Base-by-base conservation (phyloP, 768 basidiomycete genomes). In the Boletus subparvulus region DNA sequence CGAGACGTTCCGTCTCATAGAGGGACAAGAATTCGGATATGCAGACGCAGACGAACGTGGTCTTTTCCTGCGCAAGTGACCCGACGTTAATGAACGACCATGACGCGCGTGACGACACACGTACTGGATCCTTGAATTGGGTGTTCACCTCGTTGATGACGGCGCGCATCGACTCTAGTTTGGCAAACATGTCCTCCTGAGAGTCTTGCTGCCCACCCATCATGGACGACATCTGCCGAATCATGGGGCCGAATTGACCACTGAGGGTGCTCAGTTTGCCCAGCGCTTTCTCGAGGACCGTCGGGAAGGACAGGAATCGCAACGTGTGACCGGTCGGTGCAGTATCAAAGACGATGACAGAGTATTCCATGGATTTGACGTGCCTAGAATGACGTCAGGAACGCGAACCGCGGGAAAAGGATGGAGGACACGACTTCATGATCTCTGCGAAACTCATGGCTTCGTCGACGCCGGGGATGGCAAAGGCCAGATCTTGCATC, bases 361-460 rank as follows among this genome's bases (percentile, higher is more conserved):
- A 96, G 80, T 95, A 99, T 75, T 98, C 87, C 95, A 99, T 98
- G 19, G 96, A 98, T 75, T 99, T 98, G 74, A 99, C 97, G 73
- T 99, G 96, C 72, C 95, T 98, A 65, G 10, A 36, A 40, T 2
- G 17, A 11, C 2, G 17, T 68, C 17, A 64, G 55, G 19, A 33
- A 32, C 19, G 14, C 17, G 21, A 26, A 13, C 35, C 10, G 26
- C n/a, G 12, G n/a, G 6, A 8, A 33, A 5, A 35, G 4, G 21
- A 46, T 12, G 24, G 37, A 51, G 12, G 39, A 41, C 7, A 7
- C 55, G 56, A 97, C 96, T 98, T 99, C 97, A 98, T 99, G 72
- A 99, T 97, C 74, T 99, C 97, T 0, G 97, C 97, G 65, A 99
- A 99, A 61, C 94, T 94, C 97, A 99, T 98, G 4, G 97, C 97